A percentile compares a stretch with the other conserved stretches of the same genome.
Evolutionary conservation across 164 flowering plant species (phyloP).

Genomic region (Cinnamomum chago): DNA sequence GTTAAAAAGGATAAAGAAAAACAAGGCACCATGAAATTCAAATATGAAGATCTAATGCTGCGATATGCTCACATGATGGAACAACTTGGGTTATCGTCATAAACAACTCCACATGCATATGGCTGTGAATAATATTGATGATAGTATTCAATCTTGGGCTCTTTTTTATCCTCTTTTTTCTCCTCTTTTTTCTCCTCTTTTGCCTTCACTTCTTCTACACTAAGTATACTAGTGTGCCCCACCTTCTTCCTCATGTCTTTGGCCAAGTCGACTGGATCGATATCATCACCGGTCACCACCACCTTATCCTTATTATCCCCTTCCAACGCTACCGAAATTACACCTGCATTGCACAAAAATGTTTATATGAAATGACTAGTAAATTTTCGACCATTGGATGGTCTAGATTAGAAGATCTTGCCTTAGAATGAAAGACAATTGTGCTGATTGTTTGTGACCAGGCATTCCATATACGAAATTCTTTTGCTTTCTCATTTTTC

Average conservation of each 20-base stretch:
- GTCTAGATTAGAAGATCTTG: no score
- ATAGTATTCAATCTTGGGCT: not conserved
- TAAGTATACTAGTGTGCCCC: not conserved
- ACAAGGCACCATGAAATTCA: no score
- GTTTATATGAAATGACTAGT: no score
- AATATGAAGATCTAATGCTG: not conserved
- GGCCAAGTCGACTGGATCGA: not conserved
- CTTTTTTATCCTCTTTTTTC: not conserved
- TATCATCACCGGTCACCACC: not conserved
- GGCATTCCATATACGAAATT: no score
- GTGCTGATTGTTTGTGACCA: no score
- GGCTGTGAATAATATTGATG: not conserved
- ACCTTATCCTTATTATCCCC: not conserved
- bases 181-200: not conserved
- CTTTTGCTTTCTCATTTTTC: no score
- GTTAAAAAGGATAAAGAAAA: no score
- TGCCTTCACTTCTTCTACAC: not conserved
- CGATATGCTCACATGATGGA: not conserved
- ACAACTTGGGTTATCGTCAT: not conserved
- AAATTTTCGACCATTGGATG: no score
- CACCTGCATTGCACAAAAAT: not conserved
- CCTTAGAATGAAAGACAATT: no score
- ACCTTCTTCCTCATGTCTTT: constrained; percentile 4
- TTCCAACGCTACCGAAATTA: not conserved
- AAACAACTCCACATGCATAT: no score